Percentiles rank a stretch among this genome's conserved stretches.
Conservation (phyloP, 805 yeast species). For the Kuraishia hungarica region DNA sequence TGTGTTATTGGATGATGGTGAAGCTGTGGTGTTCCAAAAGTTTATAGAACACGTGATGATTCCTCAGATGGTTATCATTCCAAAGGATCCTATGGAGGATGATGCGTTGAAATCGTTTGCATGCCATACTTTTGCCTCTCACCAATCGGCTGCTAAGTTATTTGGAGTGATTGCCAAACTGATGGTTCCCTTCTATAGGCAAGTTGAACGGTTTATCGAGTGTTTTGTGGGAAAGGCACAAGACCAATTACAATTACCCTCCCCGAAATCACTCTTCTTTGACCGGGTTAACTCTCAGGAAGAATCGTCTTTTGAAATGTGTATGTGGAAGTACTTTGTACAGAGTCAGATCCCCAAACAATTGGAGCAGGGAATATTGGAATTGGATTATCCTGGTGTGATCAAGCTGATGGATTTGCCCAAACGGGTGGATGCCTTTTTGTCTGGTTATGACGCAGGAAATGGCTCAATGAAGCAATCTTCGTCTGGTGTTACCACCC, state of each 20-base stretch:
- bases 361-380: conserved; percentile 15
- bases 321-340: neutral
- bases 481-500: conserved; percentile 16
- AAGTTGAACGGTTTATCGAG: neutral
- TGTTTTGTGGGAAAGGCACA: neutral
- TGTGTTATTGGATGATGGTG: conserved; percentile 12
- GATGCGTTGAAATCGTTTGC: neutral
- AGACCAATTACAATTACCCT: neutral
- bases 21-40: conserved; percentile 2
- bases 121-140: neutral
- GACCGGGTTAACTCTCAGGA: neutral
- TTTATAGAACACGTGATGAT: conserved; percentile 1
- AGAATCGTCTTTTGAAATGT: neutral
- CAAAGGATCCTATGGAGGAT: conserved; percentile 8
- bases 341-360: conserved; percentile 18
- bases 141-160: neutral
- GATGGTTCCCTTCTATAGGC: neutral
- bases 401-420: conserved; percentile 48
- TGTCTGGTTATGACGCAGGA: conserved; percentile 18
- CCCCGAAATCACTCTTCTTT: neutral
- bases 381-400: conserved; percentile 44
- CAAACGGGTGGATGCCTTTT: conserved; percentile 24
- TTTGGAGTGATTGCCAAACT: neutral
- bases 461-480: conserved; percentile 21
- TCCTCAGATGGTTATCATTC: conserved; percentile 9